A percentile compares a stretch with the other conserved stretches of the same genome.
Conservation (phyloP, 352 stramenopile genomes). For the Phytophthora fragariae region DNA sequence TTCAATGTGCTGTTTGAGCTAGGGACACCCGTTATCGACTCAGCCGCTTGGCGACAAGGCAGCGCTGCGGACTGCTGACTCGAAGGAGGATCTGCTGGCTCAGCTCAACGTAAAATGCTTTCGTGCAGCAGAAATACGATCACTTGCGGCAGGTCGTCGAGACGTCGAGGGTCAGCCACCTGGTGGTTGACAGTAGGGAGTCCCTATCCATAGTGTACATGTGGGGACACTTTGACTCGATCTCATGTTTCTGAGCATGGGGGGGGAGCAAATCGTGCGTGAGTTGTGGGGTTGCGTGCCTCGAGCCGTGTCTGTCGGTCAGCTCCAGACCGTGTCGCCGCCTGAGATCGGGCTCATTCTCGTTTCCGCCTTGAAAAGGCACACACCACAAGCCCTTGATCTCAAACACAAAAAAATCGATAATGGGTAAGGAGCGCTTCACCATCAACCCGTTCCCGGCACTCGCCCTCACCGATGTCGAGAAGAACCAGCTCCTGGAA, state of each 20-base stretch:
- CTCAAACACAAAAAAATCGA: not conserved
- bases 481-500: constrained; percentile 43
- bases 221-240: constrained; percentile 16
- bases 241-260: constrained; percentile 28
- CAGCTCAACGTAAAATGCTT: constrained; percentile 17
- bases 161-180: constrained; percentile 36
- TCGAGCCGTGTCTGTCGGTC: constrained; percentile 21
- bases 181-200: constrained; percentile 12
- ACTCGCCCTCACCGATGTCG: constrained; percentile 34
- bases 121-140: constrained; percentile 35
- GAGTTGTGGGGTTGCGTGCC: constrained; percentile 29
- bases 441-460: constrained; percentile 48
- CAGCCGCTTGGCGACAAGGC: not conserved
- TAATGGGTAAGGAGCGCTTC: constrained; percentile 41
- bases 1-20: constrained; percentile 11
- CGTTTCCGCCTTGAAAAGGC: constrained; percentile 21
- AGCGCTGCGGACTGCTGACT: not conserved
- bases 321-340: constrained; percentile 8
- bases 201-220: not conserved
- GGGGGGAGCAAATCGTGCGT: constrained; percentile 36
- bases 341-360: constrained; percentile 28
- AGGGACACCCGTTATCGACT: not conserved
- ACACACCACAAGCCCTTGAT: constrained; percentile 6
- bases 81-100: constrained; percentile 17
- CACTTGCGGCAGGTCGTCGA: constrained; percentile 33